phyloP scores from a whole-genome alignment of 306 rosid species.

The Begonia masoniana region DNA sequence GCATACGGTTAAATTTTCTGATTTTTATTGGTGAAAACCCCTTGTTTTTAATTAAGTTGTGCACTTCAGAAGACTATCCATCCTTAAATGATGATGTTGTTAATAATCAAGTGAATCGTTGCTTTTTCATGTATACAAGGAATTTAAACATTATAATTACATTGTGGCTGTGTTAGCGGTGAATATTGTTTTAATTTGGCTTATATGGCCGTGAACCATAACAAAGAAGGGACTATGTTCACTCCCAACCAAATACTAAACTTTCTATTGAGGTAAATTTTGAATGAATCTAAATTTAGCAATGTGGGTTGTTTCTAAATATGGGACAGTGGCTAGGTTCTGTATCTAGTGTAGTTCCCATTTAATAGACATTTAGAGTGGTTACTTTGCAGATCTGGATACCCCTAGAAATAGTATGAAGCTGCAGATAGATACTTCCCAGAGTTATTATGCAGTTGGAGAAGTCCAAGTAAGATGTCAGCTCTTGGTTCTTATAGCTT shows the following conservation, averaged over 20 bases:
- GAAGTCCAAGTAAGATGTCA: constrained; percentile 42
- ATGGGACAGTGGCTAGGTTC: neutral
- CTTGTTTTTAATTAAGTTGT: neutral
- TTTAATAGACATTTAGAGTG: neutral
- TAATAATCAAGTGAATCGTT: too few relatives aligned
- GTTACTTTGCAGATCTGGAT: constrained; percentile 49
- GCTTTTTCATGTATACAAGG: too few relatives aligned
- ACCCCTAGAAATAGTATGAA: constrained; percentile 81
- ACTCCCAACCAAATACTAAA: neutral
- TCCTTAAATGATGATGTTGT: neutral
- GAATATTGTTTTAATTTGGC: too few relatives aligned
- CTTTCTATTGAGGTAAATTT: neutral
- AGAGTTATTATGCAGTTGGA: constrained; percentile 24
- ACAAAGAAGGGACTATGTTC: too few relatives aligned
- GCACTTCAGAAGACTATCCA: neutral
- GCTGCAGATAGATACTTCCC: constrained; percentile 49
- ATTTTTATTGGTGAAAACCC: neutral
- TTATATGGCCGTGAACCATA: too few relatives aligned
- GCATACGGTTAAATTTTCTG: neutral
- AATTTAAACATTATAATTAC: too few relatives aligned
- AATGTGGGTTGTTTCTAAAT: neutral
- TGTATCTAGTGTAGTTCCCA: neutral
- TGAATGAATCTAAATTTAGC: neutral
- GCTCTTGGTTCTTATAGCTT: constrained; percentile 9
- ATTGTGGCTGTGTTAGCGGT: too few relatives aligned